Evolutionary conservation across 2,329 filamentous ascomycete species (phyloP).

Genomic region (Diaporthe capsici): DNA sequence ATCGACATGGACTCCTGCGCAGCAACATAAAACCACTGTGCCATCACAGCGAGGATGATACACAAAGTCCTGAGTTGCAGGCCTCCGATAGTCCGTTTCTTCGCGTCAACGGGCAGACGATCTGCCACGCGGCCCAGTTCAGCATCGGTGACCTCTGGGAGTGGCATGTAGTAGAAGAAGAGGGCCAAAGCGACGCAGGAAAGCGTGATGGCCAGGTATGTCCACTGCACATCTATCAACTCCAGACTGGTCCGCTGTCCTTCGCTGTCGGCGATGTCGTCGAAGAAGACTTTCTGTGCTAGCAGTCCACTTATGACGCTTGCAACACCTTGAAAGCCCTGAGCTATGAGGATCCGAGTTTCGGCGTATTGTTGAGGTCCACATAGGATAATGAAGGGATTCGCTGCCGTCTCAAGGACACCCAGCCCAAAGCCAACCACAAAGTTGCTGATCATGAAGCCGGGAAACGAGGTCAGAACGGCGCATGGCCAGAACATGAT

Average conservation of each 20-base stretch:
- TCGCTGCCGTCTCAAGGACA: constrained; percentile 84
- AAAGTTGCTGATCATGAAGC: constrained; percentile 81
- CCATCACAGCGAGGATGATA: constrained; percentile 78
- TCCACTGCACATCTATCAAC: constrained; percentile 85
- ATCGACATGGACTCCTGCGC: constrained; percentile 77
- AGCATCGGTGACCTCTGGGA: constrained; percentile 71
- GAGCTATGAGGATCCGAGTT: constrained; percentile 80
- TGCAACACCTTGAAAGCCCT: constrained; percentile 82
- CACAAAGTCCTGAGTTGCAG: constrained; percentile 68
- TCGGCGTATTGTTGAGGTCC: constrained; percentile 81
- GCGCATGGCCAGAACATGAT: constrained; percentile 90
- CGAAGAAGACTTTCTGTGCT: constrained; percentile 82
- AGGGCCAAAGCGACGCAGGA: constrained; percentile 80
- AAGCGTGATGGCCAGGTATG: constrained; percentile 84
- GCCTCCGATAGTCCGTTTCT: constrained; percentile 63
- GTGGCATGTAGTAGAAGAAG: constrained; percentile 77
- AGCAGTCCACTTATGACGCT: constrained; percentile 80
- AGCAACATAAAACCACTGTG: constrained; percentile 85
- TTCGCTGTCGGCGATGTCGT: constrained; percentile 60
- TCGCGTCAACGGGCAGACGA: constrained; percentile 64
- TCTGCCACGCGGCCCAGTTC: constrained; percentile 66
- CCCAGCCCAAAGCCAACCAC: constrained; percentile 84
- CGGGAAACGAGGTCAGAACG: constrained; percentile 80
- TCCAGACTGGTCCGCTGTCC: constrained; percentile 56
- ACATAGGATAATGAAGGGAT: constrained; percentile 80